A percentile compares a stretch with the other conserved stretches of the same genome.
phyloP scores from a whole-genome alignment of 257 asterid species.

The Scutellaria baicalensis region DNA sequence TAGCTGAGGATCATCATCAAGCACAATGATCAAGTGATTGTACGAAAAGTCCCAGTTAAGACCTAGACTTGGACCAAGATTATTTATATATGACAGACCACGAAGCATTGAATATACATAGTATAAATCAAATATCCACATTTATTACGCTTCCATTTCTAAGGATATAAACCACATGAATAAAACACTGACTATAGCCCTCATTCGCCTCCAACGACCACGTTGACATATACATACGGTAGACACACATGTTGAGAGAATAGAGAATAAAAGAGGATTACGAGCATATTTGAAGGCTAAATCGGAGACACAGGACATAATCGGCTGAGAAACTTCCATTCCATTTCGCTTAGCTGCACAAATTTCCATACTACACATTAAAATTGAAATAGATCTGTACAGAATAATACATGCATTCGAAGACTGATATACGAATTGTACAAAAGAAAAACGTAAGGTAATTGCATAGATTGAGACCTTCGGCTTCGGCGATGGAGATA shows the following conservation, averaged over 20 bases:
- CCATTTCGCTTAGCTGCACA: constrained; percentile 59
- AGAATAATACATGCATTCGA: not conserved
- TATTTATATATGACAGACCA: not conserved
- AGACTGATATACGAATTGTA: not conserved
- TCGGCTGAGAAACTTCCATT: constrained; percentile 77
- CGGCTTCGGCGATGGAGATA: constrained; percentile 71
- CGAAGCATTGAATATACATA: not conserved
- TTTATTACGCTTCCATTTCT: not conserved
- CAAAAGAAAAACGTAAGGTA: not conserved
- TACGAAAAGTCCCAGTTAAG: not conserved
- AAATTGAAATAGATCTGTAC: not conserved
- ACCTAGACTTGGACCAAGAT: not conserved
- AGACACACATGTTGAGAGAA: not conserved
- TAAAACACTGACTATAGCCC: not conserved
- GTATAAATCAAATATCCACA: not conserved
- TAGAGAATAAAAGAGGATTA: constrained; percentile 2
- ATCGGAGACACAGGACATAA: constrained; percentile 74
- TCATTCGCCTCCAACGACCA: not conserved
- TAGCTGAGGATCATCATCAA: not conserved
- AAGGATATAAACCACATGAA: not conserved
- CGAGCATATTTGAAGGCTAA: constrained; percentile 87
- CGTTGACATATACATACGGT: not conserved
- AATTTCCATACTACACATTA: not conserved
- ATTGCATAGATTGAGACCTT: constrained; percentile 38
- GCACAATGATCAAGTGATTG: not conserved